Conservation (phyloP, 129 eudicot genomes). For the Scalesia atractyloides region DNA sequence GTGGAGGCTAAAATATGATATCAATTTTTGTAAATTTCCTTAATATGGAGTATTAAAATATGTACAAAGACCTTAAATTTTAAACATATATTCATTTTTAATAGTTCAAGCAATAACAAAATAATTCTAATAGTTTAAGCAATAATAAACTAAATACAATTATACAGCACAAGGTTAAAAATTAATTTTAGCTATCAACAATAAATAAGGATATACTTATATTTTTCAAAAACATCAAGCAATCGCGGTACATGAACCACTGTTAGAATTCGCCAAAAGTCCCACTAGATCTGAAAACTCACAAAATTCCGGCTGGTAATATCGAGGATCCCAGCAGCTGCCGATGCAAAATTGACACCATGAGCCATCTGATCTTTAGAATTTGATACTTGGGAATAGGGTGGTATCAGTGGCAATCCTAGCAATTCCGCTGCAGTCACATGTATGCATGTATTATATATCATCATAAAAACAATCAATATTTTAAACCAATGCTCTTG, state of each 20-base stretch:
- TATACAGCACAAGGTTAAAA: too few species aligned
- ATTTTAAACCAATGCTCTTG: not conserved
- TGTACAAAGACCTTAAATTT: too few species aligned
- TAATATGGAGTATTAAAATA: too few species aligned
- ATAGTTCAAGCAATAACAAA: too few species aligned
- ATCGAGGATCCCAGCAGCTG: slow-evolving; percentile 97
- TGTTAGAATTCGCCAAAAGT: not conserved
- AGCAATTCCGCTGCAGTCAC: slow-evolving; percentile 65
- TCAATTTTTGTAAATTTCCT: too few species aligned
- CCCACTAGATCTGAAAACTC: slow-evolving; percentile 25
- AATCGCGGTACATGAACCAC: not conserved
- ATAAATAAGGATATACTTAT: too few species aligned
- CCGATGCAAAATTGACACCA: slow-evolving; percentile 93
- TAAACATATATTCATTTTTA: too few species aligned
- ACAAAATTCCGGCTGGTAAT: slow-evolving; percentile 85
- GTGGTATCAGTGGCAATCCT: slow-evolving; percentile 75
- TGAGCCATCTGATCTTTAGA: slow-evolving; percentile 58
- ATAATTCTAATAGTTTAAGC: too few species aligned
- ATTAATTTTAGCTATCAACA: too few species aligned
- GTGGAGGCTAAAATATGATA: too few species aligned
- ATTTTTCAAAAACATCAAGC: too few species aligned
- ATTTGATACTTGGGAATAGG: slow-evolving; percentile 57
- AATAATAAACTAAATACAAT: too few species aligned
- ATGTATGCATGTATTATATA: not conserved
- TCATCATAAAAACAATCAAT: not conserved